Evolutionary conservation across 108 stramenopile genomes (phyloP).

Genomic region (Cyclotella cryptica): DNA sequence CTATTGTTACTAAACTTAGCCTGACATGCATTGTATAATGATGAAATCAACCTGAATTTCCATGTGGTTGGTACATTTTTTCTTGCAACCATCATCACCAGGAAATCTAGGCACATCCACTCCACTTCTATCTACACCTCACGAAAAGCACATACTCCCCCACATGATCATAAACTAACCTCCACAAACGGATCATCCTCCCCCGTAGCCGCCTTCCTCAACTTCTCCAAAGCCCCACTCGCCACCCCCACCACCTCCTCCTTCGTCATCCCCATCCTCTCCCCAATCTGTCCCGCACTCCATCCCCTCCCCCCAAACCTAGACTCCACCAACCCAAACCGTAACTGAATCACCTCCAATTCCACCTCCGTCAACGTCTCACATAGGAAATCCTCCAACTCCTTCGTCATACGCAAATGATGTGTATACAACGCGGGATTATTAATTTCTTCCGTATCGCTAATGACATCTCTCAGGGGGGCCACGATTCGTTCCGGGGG

Average conservation of each 20-base stretch:
- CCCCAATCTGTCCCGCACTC: slow-evolving; percentile 24
- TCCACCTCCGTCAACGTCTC: slow-evolving; percentile 54
- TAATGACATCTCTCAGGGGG: slow-evolving; percentile 58
- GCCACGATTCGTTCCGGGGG: slow-evolving; percentile 60
- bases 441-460: slow-evolving; percentile 47
- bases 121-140: too few species aligned
- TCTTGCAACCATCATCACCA: too few species aligned
- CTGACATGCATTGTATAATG: too few species aligned
- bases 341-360: slow-evolving; percentile 60
- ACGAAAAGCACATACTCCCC: background rate
- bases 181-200: slow-evolving; percentile 50
- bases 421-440: slow-evolving; percentile 57
- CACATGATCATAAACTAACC: slow-evolving; percentile 40
- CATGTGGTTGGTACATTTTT: too few species aligned
- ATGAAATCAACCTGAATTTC: too few species aligned
- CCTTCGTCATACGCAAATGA: slow-evolving; percentile 54
- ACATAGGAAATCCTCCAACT: slow-evolving; percentile 58
- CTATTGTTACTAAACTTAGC: too few species aligned
- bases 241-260: slow-evolving; percentile 35
- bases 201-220: slow-evolving; percentile 22
- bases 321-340: slow-evolving; percentile 62
- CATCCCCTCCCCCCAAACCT: slow-evolving; percentile 33
- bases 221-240: slow-evolving; percentile 32
- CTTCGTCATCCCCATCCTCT: slow-evolving; percentile 15
- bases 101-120: too few species aligned